These are phyloP conservation scores for Pleurotus sapidus DNA, from an alignment of 768 basidiomycete genomes.

Conservation along the genomic window DNA sequence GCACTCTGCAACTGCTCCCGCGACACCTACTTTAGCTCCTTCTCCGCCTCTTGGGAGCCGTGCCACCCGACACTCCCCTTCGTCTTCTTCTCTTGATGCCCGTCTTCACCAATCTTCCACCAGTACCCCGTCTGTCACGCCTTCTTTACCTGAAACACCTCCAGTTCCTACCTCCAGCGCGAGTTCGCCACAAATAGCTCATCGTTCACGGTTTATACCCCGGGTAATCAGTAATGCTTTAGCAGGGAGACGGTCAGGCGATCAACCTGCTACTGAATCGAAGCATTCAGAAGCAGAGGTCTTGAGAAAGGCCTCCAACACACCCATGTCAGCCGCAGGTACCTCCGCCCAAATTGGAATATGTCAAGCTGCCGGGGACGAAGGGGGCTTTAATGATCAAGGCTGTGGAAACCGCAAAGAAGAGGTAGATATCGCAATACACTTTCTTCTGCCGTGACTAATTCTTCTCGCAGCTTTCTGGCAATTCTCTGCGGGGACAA, in stretches of 20 bases:
- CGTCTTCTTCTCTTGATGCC: slow-evolving; percentile 18
- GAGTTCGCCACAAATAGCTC: slow-evolving; percentile 30
- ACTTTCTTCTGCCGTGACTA: neutral
- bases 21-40: slow-evolving; percentile 23
- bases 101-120: slow-evolving; percentile 24
- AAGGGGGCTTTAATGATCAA: slow-evolving; percentile 83
- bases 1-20: slow-evolving; percentile 17
- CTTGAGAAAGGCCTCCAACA: slow-evolving; percentile 26
- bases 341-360: slow-evolving; percentile 84
- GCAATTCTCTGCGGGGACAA: slow-evolving; percentile 91
- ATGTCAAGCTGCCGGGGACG: slow-evolving; percentile 89
- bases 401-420: slow-evolving; percentile 85
- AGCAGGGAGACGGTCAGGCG: slow-evolving; percentile 55
- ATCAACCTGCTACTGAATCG: slow-evolving; percentile 37
- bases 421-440: slow-evolving; percentile 54
- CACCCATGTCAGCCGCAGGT: slow-evolving; percentile 41
- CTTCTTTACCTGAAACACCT: slow-evolving; percentile 17
- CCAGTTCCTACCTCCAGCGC: slow-evolving; percentile 20
- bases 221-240: slow-evolving; percentile 70
- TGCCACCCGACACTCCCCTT: slow-evolving; percentile 25
- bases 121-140: slow-evolving; percentile 19
- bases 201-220: slow-evolving; percentile 61
- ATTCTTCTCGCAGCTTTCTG: slow-evolving; percentile 58
- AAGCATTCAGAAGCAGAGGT: slow-evolving; percentile 41
- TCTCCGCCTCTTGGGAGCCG: slow-evolving; percentile 37